Evolutionary conservation across 345 rosid species (phyloP), one percentile per base, ranked within the genome.

Genomic region (Jatropha curcas): DNA sequence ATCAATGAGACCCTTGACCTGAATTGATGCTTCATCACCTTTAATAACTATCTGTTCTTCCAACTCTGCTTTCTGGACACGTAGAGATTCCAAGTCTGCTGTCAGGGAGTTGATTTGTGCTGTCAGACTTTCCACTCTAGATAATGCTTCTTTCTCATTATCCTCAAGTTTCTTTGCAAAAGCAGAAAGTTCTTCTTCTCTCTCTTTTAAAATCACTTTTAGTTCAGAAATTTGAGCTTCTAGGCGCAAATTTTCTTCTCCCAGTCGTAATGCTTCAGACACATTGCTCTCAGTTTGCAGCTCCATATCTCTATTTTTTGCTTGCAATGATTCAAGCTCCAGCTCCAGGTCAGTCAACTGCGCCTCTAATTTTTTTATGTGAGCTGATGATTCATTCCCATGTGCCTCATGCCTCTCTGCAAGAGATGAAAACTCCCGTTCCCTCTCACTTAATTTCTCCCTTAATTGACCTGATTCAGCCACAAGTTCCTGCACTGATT

Each of bases 51-150:
- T 80, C 67, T 79, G 85, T 76, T 80, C 90, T 81, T 92, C 96
- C 84, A 92, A 72, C 76, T 90, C 88, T 64, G 81, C 76, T 50
- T 88, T 94, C 79, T 88, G 80, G 48, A 69, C 61, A 37, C 64
- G 75, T 71, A 82, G 58, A 20, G 84, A 79, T 71, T 81, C 87
- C 77, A 85, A 48, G 35, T 79, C 86, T 45, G 65, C 76, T 62
- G 79, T 79, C 76, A 86, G 74, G 72, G 68, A 71, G 60, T 84
- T 76, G 33, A 87, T 33, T 76, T 84, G 89, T 46, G 58, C 68
- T 27, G 82, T 86, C 89, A 91, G 82, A 60, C 80, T 88, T 79
- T 88, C 91, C 24, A 53, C 71, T 79, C 77, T 82, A 43, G 88
- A 85, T 58, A 79, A 76, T 14, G 88, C 84, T 81, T 86, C 86